phyloP scores from a whole-genome alignment of 768 basidiomycete species.

The Boletus reticuloceps region DNA sequence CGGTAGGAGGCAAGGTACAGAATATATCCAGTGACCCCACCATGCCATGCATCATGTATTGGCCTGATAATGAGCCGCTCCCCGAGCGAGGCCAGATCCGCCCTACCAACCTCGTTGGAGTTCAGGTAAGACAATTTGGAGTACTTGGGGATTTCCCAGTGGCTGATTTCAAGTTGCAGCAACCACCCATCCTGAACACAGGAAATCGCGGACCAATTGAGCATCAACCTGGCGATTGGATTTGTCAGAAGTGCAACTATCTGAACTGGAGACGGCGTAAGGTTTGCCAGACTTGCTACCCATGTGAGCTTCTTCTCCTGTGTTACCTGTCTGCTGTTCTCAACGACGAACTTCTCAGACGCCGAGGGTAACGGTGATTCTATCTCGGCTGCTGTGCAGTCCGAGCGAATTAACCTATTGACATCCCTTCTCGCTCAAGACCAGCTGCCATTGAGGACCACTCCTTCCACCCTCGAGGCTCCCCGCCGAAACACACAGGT shows the following conservation, averaged over 20 bases:
- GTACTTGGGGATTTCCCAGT: background rate
- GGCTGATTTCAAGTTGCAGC: conserved; percentile 39
- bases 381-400: conserved; percentile 80
- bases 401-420: conserved; percentile 78
- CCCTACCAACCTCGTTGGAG: conserved; percentile 51
- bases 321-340: conserved; percentile 10
- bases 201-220: conserved; percentile 87
- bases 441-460: conserved; percentile 32
- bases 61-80: conserved; percentile 86
- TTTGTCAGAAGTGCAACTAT: conserved; percentile 83
- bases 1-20: conserved; percentile 73
- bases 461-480: conserved; percentile 15
- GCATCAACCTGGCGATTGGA: conserved; percentile 82
- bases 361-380: conserved; percentile 89
- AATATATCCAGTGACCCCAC: conserved; percentile 75
- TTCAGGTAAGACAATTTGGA: conserved; percentile 43
- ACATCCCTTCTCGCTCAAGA: conserved; percentile 69
- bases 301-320: conserved; percentile 51
- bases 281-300: conserved; percentile 86
- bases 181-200: conserved; percentile 85
- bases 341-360: conserved; percentile 40
- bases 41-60: conserved; percentile 79
- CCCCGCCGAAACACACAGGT: conserved; percentile 48
- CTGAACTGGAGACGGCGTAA: conserved; percentile 85
- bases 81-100: conserved; percentile 80